These are phyloP conservation scores for Fusarium sublunatum DNA, from an alignment of 2,329 filamentous ascomycete species.

Conservation along the genomic window DNA sequence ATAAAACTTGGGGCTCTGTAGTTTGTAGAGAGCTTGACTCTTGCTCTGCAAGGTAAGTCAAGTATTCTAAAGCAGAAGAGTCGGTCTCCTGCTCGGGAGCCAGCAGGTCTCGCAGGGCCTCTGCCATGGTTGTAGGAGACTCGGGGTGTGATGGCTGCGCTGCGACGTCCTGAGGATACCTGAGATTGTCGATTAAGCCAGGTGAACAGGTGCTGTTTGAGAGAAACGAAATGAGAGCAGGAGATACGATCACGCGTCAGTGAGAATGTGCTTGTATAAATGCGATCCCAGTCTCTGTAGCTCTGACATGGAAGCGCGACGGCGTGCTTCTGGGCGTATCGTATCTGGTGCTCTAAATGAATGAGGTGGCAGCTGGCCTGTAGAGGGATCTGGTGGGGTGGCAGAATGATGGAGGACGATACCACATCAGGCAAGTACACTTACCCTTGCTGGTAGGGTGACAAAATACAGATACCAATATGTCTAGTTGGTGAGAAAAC, in stretches of 20 bases:
- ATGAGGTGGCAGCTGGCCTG: constrained; percentile 36
- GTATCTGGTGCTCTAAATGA: constrained; percentile 26
- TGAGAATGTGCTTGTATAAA: not conserved
- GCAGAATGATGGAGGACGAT: constrained; percentile 20
- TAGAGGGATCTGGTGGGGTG: constrained; percentile 29
- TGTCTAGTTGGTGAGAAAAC: too few species aligned
- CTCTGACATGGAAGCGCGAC: constrained; percentile 1
- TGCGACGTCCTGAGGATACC: constrained; percentile 1
- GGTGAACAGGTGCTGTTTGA: not conserved
- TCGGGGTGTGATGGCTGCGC: constrained; percentile 3
- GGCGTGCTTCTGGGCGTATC: constrained; percentile 1
- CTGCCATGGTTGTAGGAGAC: constrained; percentile 48
- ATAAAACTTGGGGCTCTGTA: constrained; percentile 81
- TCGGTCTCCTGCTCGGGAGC: constrained; percentile 54
- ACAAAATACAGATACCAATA: too few species aligned
- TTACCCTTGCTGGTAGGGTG: constrained; percentile 3
- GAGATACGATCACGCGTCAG: not conserved
- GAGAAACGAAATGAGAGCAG: not conserved
- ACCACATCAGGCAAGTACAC: constrained; percentile 10
- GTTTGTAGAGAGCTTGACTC: constrained; percentile 77
- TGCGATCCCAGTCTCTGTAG: constrained; percentile 3
- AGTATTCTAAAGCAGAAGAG: constrained; percentile 73
- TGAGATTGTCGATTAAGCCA: too few species aligned
- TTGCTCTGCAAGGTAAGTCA: constrained; percentile 80
- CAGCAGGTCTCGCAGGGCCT: constrained; percentile 52